Conservation (phyloP, 352 stramenopile species). For the Aphanomyces euteiches region DNA sequence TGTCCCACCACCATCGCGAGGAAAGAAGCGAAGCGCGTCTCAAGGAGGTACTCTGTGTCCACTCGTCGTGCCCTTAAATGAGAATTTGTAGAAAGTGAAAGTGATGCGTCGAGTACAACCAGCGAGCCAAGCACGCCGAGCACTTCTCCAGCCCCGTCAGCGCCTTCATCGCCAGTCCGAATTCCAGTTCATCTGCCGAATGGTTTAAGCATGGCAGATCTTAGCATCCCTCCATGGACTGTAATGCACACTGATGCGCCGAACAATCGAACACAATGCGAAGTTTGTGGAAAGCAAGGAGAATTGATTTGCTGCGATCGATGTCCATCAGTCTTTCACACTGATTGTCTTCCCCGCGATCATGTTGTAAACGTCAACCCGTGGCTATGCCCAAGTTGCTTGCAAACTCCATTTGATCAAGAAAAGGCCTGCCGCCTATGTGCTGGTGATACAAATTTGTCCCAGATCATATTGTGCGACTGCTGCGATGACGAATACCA, state of each 20-base stretch:
- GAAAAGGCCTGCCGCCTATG: constrained; percentile 28
- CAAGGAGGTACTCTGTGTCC: too few species aligned
- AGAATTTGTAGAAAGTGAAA: constrained; percentile 15
- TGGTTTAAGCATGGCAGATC: constrained; percentile 4
- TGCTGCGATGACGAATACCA: constrained; percentile 86
- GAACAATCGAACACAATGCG: constrained; percentile 24
- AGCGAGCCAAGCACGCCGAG: constrained; percentile 12
- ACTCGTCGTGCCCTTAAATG: not conserved
- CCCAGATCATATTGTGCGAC: constrained; percentile 58
- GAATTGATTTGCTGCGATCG: constrained; percentile 22
- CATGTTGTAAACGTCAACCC: constrained; percentile 18
- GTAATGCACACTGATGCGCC: not conserved
- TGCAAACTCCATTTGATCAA: constrained; percentile 28
- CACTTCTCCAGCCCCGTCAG: not conserved
- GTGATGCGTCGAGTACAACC: constrained; percentile 1
- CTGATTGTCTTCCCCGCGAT: constrained; percentile 22
- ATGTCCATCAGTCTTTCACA: constrained; percentile 25
- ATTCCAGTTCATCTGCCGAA: constrained; percentile 4
- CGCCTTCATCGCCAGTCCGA: constrained; percentile 22
- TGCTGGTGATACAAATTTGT: constrained; percentile 22
- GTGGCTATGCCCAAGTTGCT: constrained; percentile 26
- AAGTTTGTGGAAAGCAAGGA: constrained; percentile 23
- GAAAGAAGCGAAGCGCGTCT: too few species aligned
- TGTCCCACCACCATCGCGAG: not conserved
- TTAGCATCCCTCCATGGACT: constrained; percentile 14